Base-by-base conservation (phyloP, 192 early-diverging fungal species). In the Coemansia sp. region DNA sequence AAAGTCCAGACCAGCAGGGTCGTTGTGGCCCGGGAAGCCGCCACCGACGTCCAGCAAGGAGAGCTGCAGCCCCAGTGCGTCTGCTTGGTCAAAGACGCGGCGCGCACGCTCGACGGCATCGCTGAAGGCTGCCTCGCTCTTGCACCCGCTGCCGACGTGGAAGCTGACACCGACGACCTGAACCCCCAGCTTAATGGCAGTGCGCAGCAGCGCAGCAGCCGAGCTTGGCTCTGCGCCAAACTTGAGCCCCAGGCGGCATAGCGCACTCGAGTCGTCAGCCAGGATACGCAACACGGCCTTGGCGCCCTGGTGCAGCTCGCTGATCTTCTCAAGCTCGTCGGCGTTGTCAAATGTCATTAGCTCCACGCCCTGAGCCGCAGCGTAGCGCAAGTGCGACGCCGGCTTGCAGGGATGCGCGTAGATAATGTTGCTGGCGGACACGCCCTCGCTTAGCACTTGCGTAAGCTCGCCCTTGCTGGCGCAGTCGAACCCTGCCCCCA, bases 401-500 rank as follows among this genome's bases (percentile, higher is more conserved):
- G 95, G 95, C 87, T 99, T 99, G 90, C 98, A 99, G n/a, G 97
- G 97, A 85, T 99, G 97, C 64, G 98, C 97, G 65, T 97, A 99
- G 67, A 99, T 97, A 77, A 99, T 93, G 49, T 90, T 86, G 57
- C 52, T 13, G 27, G 78, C 13, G 3, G 73, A 85, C 7, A 91
- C 89, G 62, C 94, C 93, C 41, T 89, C 71, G 36, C 88, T 84
- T 44, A 98, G 86, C 43, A 91, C 90, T 49, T 88, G 87, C 68
- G 94, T 88, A 29, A 99, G 92, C 89, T 99, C 98, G 44, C 84
- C 86, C 83, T 92, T 94, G 89, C 92, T 93, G n/a, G 98, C 98
- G 71, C 97, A 98, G 87, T 99, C 98, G 76, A 99, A 99, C 11
- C 97, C 96, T 24, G 91, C 88, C 24, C 95, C 95, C 41, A 96